Evolutionary conservation across 495 filamentous ascomycete genomes (phyloP).

Genomic region (Podospora conica): DNA sequence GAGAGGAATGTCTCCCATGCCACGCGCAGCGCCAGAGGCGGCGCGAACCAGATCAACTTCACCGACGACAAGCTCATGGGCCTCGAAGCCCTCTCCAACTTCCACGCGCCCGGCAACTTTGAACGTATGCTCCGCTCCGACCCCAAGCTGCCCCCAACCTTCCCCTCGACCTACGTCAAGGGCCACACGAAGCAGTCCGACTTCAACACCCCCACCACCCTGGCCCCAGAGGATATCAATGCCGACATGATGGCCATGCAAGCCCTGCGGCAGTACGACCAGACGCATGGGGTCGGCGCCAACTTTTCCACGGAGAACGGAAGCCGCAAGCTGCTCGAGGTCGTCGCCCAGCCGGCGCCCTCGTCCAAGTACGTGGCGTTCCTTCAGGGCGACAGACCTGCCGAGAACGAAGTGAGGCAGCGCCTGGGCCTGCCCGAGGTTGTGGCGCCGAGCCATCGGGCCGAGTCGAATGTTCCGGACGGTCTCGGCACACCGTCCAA

Average conservation of each 20-base stretch:
- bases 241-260: constrained; percentile 56
- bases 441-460: constrained; percentile 18
- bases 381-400: constrained; percentile 36
- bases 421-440: constrained; percentile 36
- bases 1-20: constrained; percentile 66
- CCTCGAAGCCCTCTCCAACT: constrained; percentile 58
- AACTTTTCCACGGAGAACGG: constrained; percentile 39
- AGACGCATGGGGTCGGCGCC: constrained; percentile 35
- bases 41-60: constrained; percentile 49
- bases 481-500: constrained; percentile 23
- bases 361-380: constrained; percentile 35
- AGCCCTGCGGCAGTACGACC: constrained; percentile 39
- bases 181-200: constrained; percentile 37
- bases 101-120: constrained; percentile 53
- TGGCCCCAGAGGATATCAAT: constrained; percentile 53
- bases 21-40: constrained; percentile 63
- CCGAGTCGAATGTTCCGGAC: constrained; percentile 14
- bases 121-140: constrained; percentile 40
- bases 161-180: constrained; percentile 47
- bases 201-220: constrained; percentile 42
- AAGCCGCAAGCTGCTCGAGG: constrained; percentile 40
- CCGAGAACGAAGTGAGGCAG: constrained; percentile 38
- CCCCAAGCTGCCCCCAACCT: constrained; percentile 57
- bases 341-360: constrained; percentile 32
- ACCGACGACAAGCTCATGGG: constrained; percentile 46